Evolutionary conservation across 2,329 filamentous ascomycete genomes (phyloP).

Genomic region (Paradendryphiella salina): DNA sequence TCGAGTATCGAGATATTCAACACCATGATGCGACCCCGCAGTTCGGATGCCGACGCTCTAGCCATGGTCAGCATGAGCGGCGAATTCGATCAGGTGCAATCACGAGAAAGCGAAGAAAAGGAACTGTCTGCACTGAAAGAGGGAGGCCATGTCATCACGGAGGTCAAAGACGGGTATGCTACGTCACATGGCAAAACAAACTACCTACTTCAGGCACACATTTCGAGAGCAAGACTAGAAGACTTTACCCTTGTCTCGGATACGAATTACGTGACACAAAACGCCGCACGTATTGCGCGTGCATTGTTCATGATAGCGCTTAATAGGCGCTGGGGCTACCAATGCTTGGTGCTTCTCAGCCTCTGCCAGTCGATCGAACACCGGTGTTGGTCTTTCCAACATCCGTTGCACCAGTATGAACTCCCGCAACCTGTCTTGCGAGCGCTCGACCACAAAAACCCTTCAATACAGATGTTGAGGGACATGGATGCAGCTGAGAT

Average conservation of each 20-base stretch:
- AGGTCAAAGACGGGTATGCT: slow-evolving; percentile 69
- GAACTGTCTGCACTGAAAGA: slow-evolving; percentile 77
- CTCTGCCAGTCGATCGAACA: slow-evolving; percentile 97
- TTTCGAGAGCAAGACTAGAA: slow-evolving; percentile 82
- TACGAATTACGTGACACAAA: slow-evolving; percentile 91
- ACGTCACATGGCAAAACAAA: slow-evolving; percentile 90
- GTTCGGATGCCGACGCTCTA: slow-evolving; percentile 88
- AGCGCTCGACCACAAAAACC: slow-evolving; percentile 80
- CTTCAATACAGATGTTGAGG: slow-evolving; percentile 78
- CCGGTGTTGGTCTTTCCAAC: slow-evolving; percentile 91
- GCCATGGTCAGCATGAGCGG: slow-evolving; percentile 98
- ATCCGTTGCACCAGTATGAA: slow-evolving; percentile 94
- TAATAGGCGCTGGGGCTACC: slow-evolving; percentile 92
- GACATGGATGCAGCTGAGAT: slow-evolving; percentile 95
- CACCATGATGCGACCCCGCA: slow-evolving; percentile 81
- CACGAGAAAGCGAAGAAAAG: slow-evolving; percentile 83
- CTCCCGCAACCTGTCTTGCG: slow-evolving; percentile 80
- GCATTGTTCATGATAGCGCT: slow-evolving; percentile 97
- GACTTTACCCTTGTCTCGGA: slow-evolving; percentile 94
- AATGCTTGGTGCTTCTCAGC: slow-evolving; percentile 87
- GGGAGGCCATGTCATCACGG: slow-evolving; percentile 68
- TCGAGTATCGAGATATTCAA: slow-evolving; percentile 97
- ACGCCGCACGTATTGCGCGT: slow-evolving; percentile 89
- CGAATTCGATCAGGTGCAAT: slow-evolving; percentile 97
- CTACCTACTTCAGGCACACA: slow-evolving; percentile 90